Conservation (phyloP, 208 protist genomes). For the Naegleria fowleri region DNA sequence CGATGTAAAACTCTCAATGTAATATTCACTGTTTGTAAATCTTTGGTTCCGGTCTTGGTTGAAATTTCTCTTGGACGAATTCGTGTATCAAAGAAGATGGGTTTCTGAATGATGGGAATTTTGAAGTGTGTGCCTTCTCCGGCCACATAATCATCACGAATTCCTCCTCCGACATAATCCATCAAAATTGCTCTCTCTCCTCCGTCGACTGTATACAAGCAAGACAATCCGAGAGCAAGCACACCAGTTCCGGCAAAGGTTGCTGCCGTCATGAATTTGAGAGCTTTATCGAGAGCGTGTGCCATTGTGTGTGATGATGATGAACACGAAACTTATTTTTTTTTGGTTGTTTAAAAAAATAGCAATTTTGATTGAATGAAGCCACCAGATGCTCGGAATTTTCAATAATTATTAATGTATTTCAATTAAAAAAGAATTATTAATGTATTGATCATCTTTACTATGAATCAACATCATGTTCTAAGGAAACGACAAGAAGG, state of each 20-base stretch:
- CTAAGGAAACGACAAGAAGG: too few species aligned
- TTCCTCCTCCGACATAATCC: not conserved
- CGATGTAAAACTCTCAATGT: constrained; percentile 95
- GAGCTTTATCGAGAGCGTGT: not conserved
- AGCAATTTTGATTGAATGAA: too few species aligned
- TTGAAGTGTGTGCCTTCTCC: constrained; percentile 64
- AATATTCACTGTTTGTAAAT: constrained; percentile 98
- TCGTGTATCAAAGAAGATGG: constrained; percentile 93
- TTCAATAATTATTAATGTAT: too few species aligned
- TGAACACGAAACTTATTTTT: too few species aligned
- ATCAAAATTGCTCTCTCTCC: not conserved
- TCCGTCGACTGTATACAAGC: constrained; percentile 13
- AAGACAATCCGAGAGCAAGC: not conserved
- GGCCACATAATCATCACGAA: not conserved
- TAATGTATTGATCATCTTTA: too few species aligned
- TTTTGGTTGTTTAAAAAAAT: too few species aligned
- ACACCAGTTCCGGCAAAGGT: not conserved
- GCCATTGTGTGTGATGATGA: too few species aligned
- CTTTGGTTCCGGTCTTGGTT: constrained; percentile 72
- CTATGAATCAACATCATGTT: too few species aligned
- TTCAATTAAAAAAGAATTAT: too few species aligned
- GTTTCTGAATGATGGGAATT: constrained; percentile 90
- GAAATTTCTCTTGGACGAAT: constrained; percentile 74
- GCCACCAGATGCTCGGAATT: too few species aligned
- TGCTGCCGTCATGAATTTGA: not conserved